Evolutionary conservation across 1,284 basidiomycete species (phyloP), one percentile per base, ranked within the genome.

Genomic region (Fomitopsis pinicola): DNA sequence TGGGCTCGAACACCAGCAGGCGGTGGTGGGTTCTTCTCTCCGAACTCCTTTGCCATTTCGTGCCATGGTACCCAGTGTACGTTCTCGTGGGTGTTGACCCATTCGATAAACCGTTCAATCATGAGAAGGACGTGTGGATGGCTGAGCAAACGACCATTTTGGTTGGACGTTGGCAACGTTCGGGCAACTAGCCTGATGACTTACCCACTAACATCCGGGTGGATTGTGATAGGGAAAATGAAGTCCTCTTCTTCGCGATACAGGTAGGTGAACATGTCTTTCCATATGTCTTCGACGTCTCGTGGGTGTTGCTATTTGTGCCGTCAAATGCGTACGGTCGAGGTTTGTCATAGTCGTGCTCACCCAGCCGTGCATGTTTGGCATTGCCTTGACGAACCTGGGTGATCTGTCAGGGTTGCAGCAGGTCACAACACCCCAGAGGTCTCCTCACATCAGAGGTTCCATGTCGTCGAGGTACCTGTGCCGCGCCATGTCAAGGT

Each of bases 31-130:
- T 67, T 67, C 55, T 72, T 70, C 26, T 63, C 64, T 30, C 76
- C 67, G 62, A 86, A 86, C 54, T 84, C 83, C 53, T 76, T 73
- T 19, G 82, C 80, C 82, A 88, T 86, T 62, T 88, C 82, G 19
- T 61, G 83, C 80, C 84, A 92, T 85, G 19, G 87, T 17, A 88
- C 87, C 87, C 88, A 92, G 61, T 88, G 80, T 2, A 92, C 83
- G 57, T 85, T 82, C 33, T 86, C 82, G 70, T 91, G 88, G 3
- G 80, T 83, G 69, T 91, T 91, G 57, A 92, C 78, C 87, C 88
- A 91, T 67, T 89, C 84, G 66, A 93, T 91, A 71, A 92, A 89
- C 53, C 87, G 81, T 70, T 92, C 88, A n/a, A 92, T 82, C 86
- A 92, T 91, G 59, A 90, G 77, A 6, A 91, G 75, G n/a, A 92